Evolutionary conservation across 257 asterid genomes (phyloP), one percentile per base, ranked within the genome.

Genomic region (Voacanga thouarsii): DNA sequence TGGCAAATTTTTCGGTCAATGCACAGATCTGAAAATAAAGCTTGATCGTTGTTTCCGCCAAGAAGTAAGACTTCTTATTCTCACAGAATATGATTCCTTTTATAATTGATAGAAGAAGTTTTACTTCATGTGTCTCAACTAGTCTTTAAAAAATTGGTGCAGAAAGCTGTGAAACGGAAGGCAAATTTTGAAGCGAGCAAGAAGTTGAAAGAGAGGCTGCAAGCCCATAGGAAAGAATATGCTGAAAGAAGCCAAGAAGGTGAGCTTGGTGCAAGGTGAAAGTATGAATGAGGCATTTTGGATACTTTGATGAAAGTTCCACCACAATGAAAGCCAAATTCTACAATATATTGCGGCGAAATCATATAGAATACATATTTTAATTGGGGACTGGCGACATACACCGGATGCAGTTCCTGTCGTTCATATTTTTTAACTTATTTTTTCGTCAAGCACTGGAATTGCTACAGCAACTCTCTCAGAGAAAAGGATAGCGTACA

Each of bases 111-210:
- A 51, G 24, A 10, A 66, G 18, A 19, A 33, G 49, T 37, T 66
- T 16, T 66, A 49, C n/a, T 37, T 16, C 10, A 19, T 55, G 24
- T 66, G 8, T 16, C 18, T 19, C 18, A 33, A 39, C 43, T 18
- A 4, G 43, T 23, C 39, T 14, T 3, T 16, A 49, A 9, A 21
- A 26, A 65, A 44, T 12, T 78, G 28, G 21, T 53, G 71, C 96
- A 94, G 98, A 94, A 94, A 94, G 93, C 92, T 33, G 45, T 89
- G 87, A 94, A 89, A 83, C 83, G 97, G 75, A 90, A 90, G 85
- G 94, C 94, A 45, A 94, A 94, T 79, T 92, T 94, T 72, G 98
- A 94, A 76, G 89, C 89, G 88, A 94, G 97, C 86, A 92, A 92
- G 78, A 87, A 84, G 82, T 66, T 86, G 65, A 88, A 88, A 80